Percentiles rank a stretch among this genome's conserved stretches.
Evolutionary conservation across 192 early-diverging fungal genomes (phyloP).

Genomic region (Lobosporangium transversale): DNA sequence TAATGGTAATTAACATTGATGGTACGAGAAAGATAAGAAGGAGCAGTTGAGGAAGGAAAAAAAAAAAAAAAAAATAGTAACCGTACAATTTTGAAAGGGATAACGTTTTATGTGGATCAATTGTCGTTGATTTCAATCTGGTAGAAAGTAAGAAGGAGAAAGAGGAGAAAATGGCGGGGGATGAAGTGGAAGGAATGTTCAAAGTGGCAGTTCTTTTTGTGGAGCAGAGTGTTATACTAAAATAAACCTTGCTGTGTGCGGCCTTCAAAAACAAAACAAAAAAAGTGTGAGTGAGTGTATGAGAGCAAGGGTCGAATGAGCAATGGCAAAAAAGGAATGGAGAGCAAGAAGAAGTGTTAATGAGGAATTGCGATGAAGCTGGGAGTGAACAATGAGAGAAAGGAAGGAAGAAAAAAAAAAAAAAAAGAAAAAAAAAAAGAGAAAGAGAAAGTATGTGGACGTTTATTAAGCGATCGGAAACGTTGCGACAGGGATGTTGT

Average conservation of each 20-base stretch:
- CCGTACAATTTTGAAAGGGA: no score
- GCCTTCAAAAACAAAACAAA: no score
- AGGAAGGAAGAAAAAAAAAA: not conserved
- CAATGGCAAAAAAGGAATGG: not conserved
- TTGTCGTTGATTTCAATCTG: no score
- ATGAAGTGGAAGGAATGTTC: not conserved
- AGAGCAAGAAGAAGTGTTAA: not conserved
- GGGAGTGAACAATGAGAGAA: not conserved
- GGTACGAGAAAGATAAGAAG: no score
- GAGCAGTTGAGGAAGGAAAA: conserved; percentile 6
- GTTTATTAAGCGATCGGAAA: not conserved
- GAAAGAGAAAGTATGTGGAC: not conserved
- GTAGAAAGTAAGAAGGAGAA: no score
- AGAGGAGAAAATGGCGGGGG: not conserved
- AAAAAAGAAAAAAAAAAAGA: conserved; percentile 1
- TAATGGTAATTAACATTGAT: no score
- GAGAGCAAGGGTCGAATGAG: not conserved
- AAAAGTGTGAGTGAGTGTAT: not conserved
- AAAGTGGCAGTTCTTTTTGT: no score
- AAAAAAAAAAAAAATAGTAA: not conserved
- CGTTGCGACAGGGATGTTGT: not conserved
- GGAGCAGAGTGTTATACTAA: no score
- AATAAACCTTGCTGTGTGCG: no score
- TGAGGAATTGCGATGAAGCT: not conserved
- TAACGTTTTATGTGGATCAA: no score